These are phyloP conservation scores for Mallotus nudiflorus DNA, from an alignment of 345 rosid genomes.

Conservation along the genomic window DNA sequence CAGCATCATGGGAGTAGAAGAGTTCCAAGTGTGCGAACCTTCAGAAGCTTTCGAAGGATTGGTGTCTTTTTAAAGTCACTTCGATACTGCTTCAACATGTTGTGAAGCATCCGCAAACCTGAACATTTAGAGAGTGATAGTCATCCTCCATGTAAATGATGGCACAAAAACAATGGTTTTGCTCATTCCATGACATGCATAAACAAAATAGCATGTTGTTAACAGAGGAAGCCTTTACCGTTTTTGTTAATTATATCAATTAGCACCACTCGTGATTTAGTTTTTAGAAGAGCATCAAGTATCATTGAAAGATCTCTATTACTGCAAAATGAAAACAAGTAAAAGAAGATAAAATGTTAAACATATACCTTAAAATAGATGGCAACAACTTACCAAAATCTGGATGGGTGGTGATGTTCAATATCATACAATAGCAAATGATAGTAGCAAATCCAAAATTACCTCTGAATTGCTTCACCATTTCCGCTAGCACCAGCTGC, in stretches of 20 bases:
- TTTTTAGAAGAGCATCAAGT: slow-evolving; percentile 96
- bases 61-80: slow-evolving; percentile 93
- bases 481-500: slow-evolving; percentile 83
- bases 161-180: slow-evolving; percentile 3
- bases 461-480: slow-evolving; percentile 97
- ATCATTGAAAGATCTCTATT: slow-evolving; percentile 99
- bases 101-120: slow-evolving; percentile 98
- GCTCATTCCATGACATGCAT: neutral
- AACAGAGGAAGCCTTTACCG: slow-evolving; percentile 47
- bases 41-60: slow-evolving; percentile 92
- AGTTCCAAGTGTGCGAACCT: slow-evolving; percentile 49
- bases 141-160: slow-evolving; percentile 19
- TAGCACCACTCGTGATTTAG: slow-evolving; percentile 80
- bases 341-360: slow-evolving; percentile 13
- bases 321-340: slow-evolving; percentile 51
- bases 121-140: slow-evolving; percentile 25
- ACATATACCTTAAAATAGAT: neutral
- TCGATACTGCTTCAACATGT: slow-evolving; percentile 89
- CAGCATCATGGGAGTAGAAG: neutral
- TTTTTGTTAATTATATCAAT: slow-evolving; percentile 84
- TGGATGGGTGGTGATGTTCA: neutral
- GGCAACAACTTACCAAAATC: neutral
- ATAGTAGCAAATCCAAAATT: slow-evolving; percentile 13
- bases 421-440: slow-evolving; percentile 5
- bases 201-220: slow-evolving; percentile 10